phyloP scores from a whole-genome alignment of 1,139 yeast species.

The Saccharomyces uvarum region DNA sequence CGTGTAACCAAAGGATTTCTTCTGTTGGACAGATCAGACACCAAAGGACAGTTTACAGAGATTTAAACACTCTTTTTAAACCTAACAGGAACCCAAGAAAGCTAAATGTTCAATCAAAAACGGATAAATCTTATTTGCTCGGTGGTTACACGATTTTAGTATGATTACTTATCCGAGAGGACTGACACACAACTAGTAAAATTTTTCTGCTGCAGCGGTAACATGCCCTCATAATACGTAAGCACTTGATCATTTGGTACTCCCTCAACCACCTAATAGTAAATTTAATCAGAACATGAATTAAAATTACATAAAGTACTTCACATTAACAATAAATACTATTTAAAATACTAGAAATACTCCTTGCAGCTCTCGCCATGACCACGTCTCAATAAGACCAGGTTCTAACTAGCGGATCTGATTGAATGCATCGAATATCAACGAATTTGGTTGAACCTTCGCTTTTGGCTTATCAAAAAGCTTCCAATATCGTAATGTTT shows the following conservation, averaged over 20 bases:
- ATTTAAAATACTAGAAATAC: background rate
- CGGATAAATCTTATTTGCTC: background rate
- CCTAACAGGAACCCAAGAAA: background rate
- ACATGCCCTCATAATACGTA: no score
- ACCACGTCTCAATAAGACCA: background rate
- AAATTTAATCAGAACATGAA: background rate
- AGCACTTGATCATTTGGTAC: no score
- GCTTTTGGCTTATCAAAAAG: conserved; percentile 69
- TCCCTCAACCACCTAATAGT: no score
- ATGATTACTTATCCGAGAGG: background rate
- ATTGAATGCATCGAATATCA: conserved; percentile 69
- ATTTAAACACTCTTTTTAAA: background rate
- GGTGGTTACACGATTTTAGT: background rate
- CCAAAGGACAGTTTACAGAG: background rate
- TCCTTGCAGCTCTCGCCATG: background rate
- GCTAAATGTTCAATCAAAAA: no score
- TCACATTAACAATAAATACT: background rate
- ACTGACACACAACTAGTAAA: no score
- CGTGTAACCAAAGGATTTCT: background rate
- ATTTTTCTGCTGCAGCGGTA: no score
- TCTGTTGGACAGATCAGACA: background rate
- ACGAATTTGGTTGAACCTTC: conserved; percentile 51
- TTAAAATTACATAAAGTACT: background rate
- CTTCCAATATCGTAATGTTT: conserved; percentile 89
- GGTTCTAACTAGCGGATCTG: conserved; percentile 48